These are phyloP conservation scores for Begonia peltatifolia DNA, from an alignment of 306 rosid species.

Conservation along the genomic window DNA sequence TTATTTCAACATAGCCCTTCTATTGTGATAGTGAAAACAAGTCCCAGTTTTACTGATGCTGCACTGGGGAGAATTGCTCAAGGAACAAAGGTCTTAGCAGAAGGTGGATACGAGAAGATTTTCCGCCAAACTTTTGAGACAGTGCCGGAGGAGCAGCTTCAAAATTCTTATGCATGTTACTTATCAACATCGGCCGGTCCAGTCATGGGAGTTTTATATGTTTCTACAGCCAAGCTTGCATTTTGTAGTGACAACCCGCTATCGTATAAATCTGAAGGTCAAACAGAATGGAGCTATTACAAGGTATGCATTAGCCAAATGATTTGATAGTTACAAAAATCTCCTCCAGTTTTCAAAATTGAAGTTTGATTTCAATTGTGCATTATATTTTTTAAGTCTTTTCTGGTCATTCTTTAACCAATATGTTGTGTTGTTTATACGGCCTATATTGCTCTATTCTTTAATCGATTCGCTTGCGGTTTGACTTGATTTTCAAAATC, in stretches of 20 bases:
- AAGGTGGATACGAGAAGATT: conserved; percentile 86
- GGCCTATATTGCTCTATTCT: no score
- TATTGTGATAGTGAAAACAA: conserved; percentile 49
- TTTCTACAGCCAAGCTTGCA: conserved; percentile 69
- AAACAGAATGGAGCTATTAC: conserved; percentile 90
- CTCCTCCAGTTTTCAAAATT: no score
- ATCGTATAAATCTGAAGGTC: conserved; percentile 36
- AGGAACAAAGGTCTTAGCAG: conserved; percentile 84
- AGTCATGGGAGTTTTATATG: conserved; percentile 53
- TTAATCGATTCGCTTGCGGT: no score
- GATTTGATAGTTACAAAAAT: no score
- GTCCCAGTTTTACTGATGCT: conserved; percentile 89
- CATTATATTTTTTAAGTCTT: not conserved
- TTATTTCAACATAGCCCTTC: conserved; percentile 5
- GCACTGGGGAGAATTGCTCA: conserved; percentile 96
- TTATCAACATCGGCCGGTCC: conserved; percentile 88
- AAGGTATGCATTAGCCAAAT: conserved; percentile 33
- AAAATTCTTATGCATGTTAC: conserved; percentile 76
- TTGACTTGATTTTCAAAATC: not conserved
- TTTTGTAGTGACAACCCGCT: conserved; percentile 84
- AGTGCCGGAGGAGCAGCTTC: conserved; percentile 63
- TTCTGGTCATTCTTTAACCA: no score
- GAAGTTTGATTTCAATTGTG: not conserved
- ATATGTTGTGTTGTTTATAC: no score
- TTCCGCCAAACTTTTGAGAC: conserved; percentile 64